Conservation (phyloP, 148 eudicot species). For the Chenopodium album region DNA sequence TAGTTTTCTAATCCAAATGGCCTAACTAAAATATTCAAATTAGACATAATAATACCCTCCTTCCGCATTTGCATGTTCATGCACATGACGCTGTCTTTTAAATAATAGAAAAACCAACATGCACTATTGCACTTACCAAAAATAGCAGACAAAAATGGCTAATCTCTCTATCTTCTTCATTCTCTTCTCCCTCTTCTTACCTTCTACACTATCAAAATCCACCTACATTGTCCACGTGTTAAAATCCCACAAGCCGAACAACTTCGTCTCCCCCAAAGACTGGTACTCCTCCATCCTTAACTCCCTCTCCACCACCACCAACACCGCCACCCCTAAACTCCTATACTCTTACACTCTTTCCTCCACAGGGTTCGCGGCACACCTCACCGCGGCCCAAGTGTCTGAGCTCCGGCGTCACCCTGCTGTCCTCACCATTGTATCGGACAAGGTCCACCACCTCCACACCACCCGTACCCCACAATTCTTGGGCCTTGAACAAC, state of each 20-base stretch:
- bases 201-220: constrained; percentile 9
- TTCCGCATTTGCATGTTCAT: too few species aligned
- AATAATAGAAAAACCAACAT: too few species aligned
- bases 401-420: constrained; percentile 39
- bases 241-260: constrained; percentile 41
- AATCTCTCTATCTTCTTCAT: background rate
- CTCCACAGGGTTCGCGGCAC: constrained; percentile 68
- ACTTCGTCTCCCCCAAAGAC: constrained; percentile 36
- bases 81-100: too few species aligned
- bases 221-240: constrained; percentile 74
- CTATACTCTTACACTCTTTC: constrained; percentile 65
- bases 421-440: constrained; percentile 47
- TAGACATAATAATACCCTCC: too few species aligned
- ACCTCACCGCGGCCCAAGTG: constrained; percentile 45
- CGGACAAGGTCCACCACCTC: constrained; percentile 44
- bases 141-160: too few species aligned
- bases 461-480: constrained; percentile 79
- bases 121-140: too few species aligned
- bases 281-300: constrained; percentile 60
- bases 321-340: constrained; percentile 44
- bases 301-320: constrained; percentile 32
- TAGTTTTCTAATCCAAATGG: too few species aligned
- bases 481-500: constrained; percentile 59
- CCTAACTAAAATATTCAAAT: too few species aligned
- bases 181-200: constrained; percentile 9